Base-by-base conservation (phyloP, 768 basidiomycete species). In the Tephrocybe sp. region DNA sequence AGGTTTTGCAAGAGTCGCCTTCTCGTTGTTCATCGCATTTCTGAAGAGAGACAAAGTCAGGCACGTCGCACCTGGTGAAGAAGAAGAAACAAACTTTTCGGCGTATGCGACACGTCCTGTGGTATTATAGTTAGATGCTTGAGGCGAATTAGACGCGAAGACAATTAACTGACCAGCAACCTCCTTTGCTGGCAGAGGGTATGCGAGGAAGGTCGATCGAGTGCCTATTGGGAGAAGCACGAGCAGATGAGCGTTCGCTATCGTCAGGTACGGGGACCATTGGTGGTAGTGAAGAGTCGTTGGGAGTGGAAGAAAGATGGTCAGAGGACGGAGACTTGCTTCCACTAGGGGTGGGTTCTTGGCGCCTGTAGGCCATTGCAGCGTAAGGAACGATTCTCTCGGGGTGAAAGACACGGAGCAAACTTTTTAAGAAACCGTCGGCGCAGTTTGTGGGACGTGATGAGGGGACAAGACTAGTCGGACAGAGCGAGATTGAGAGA, bases 1-100 rank as follows among this genome's bases (percentile, higher is more conserved):
- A 92, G 1, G 90, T 92, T 57, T 80, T 76, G 69, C 89, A 92
- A 2, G 88, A 86, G 66, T 88, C 81, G 52, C 81, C 84, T 61
- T 86, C 84, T 56, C 87, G 82, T 56, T 88, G 83, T 60, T 92
- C 89, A 64, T 92, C 89, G 66, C 89, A 92, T 87, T 92, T 92
- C 88, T 91, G 31, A 64, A 21, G 45, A 50, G 50, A 41, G 46
- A 30, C n/a, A 38, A 13, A 27, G 42, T 60, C 52, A 53, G 37
- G 16, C 16, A 50, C 30, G 18, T 33, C 42, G 10, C 7, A 4
- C 2, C 13, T 1, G 22, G 16, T 42, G 23, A 47, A 44, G 42
- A 15, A 25, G 40, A 49, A 64, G 76, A 53, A 58, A 90, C 88
- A 53, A 58, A 90, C 88, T 75, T 91, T 91, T 71, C 89, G 77